Base-by-base conservation (phyloP, 139 green algal species). In the Chlorella sp. region DNA sequence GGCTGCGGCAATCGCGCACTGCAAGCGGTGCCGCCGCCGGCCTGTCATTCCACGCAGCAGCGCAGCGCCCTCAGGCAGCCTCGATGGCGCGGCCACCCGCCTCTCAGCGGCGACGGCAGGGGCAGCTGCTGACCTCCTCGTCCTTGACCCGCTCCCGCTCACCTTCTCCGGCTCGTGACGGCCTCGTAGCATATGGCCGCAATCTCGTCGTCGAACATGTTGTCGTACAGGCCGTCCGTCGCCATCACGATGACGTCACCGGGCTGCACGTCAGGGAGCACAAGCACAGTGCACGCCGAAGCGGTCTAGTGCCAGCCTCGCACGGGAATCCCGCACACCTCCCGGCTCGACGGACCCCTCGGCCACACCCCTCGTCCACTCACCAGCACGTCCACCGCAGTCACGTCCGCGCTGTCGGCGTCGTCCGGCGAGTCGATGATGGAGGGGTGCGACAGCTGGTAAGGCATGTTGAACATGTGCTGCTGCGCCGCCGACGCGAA, bases 391-490 rank as follows among this genome's bases (percentile, higher is more conserved):
- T 72, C 34, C 70, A 95, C 63, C 31, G 75, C 20, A 70, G 82
- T 90, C 31, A 86, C 65, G 71, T 87, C 76, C 2, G 84, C 84
- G 74, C 80, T 80, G 75, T 83, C 80, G 31, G 87, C 82, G 20
- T 76, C 74, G 72, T 92, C 87, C 23, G 87, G 88, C 72, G 84
- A 74, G 27, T 85, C 77, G 60, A 92, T 80, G 65, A 87, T 80
- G 49, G 74, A 77, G 31, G 85, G 81, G 67, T 79, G 77, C 6
- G 72, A 87, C 55, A 96, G 79, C 89, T 97, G 93, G 81, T 86
- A 97, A 0, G 95, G 95, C 84, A 93, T 93, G 84, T 99, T 98
- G 84, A 96, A 99, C 67, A 82, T 75, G 80, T 99, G 95, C 87
- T 98, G 88, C 86, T 97, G 91, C 36, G 82, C 67, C 83, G 89